A percentile compares a stretch with the other conserved stretches of the same genome.
phyloP scores from a whole-genome alignment of 1,284 basidiomycete genomes.

The Ganoderma lucidum region DNA sequence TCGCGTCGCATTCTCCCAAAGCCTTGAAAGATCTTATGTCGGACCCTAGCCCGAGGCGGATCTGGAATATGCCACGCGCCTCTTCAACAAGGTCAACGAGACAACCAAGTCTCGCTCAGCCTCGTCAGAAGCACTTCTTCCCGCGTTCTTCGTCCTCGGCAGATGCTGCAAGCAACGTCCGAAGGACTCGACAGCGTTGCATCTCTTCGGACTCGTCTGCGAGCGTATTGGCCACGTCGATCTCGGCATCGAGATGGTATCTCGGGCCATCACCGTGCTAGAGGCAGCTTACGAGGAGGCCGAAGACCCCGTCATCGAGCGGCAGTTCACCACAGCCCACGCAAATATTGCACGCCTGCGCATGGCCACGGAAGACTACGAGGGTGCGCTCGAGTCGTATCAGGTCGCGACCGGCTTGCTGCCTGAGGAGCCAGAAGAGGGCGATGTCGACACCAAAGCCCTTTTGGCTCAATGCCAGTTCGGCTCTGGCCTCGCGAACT shows the following conservation, averaged over 20 bases:
- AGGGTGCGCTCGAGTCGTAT: constrained; percentile 73
- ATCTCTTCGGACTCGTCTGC: constrained; percentile 88
- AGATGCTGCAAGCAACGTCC: constrained; percentile 80
- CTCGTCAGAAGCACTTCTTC: constrained; percentile 59
- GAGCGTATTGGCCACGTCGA: constrained; percentile 84
- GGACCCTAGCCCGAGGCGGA: constrained; percentile 75
- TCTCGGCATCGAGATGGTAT: constrained; percentile 65
- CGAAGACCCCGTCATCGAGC: constrained; percentile 82
- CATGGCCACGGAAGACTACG: constrained; percentile 66
- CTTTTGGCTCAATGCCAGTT: constrained; percentile 75
- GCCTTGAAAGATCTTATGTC: constrained; percentile 38
- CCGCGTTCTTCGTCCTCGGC: constrained; percentile 83
- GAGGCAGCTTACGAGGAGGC: constrained; percentile 90
- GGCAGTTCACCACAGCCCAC: constrained; percentile 85
- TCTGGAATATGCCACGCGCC: constrained; percentile 76
- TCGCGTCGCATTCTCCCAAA: constrained; percentile 54
- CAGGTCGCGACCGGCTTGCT: constrained; percentile 81
- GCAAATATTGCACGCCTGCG: constrained; percentile 84
- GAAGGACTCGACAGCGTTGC: constrained; percentile 77
- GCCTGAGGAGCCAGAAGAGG: constrained; percentile 41
- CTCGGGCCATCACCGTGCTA: constrained; percentile 76
- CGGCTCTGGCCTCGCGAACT: constrained; percentile 75
- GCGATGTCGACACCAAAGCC: constrained; percentile 39
- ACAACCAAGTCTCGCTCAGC: constrained; percentile 36
- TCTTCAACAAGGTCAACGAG: constrained; percentile 58